Base-by-base conservation (phyloP, 2,329 filamentous ascomycete species). In the Lachnellula willkommii region DNA sequence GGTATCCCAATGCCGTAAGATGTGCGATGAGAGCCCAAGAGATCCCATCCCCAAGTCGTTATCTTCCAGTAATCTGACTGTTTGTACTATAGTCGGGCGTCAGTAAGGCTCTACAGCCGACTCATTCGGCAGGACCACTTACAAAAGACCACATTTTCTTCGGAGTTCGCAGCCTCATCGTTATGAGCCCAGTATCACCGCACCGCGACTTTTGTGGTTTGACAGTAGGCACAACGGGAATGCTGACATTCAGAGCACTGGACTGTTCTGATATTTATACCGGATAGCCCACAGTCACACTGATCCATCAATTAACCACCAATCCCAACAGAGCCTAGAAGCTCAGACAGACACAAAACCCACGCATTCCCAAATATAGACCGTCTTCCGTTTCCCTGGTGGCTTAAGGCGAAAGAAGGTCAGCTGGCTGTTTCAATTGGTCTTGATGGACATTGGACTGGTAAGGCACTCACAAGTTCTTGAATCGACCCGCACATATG, bases 151-250 rank as follows among this genome's bases (percentile, higher is more conserved):
- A 24, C 4, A 24, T 24, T 24, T 24, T 24, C 3, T 24, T 24
- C 22, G 4, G 22, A 24, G 22, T 24, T 24, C 22, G 22, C 22
- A n/a, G 15, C 43, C 24, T n/a, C n/a, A 12, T 11, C 24, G 1
- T 28, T 5, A 15, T 4, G 11, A 2, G 20, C n/a, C 20, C 22
- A 7, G 22, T 2, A 3, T 45, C 46, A 46, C 47, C 53, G 49
- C 35, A 52, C 40, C 8, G 39, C 40, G 2, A 52, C 40, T 26
- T 52, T 56, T 5, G 42, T 56, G 7, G 54, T 47, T 20, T 28
- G 28, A 28, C 42, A 56, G 24, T 56, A 56, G 5, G 48, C 24
- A 32, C 39, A 55, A 9, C 53, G 53, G 1, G 47, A 11, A 17
- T 22, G 40, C 7, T 39, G n/a, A 20, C 54, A 56, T 32, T 48